Percentiles rank a stretch among this genome's conserved stretches.
Evolutionary conservation across 768 basidiomycete species (phyloP).

Genomic region (Tricholoma hemisulphureum): DNA sequence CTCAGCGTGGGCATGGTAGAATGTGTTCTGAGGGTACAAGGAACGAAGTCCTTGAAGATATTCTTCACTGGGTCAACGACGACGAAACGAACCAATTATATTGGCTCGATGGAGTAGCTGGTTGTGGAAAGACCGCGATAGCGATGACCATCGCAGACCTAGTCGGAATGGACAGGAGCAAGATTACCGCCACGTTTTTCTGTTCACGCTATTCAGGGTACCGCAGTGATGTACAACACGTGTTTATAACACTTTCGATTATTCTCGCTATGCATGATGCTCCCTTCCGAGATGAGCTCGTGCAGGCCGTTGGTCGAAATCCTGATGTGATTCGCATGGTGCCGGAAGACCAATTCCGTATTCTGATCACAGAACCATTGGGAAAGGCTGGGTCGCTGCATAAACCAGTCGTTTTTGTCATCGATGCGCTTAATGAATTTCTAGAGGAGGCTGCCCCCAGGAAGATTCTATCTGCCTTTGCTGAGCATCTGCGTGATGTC

Average conservation of each 20-base stretch:
- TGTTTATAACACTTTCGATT: slow-evolving; percentile 15
- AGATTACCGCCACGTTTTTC: slow-evolving; percentile 21
- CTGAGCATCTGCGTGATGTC: slow-evolving; percentile 10
- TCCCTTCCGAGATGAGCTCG: slow-evolving; percentile 8
- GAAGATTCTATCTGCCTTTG: slow-evolving; percentile 11
- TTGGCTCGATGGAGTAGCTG: slow-evolving; percentile 23
- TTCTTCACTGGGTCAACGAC: slow-evolving; percentile 13
- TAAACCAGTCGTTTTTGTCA: slow-evolving; percentile 15
- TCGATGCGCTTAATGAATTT: slow-evolving; percentile 25
- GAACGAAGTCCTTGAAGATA: slow-evolving; percentile 13
- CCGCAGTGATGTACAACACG: slow-evolving; percentile 11
- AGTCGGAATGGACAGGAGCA: slow-evolving; percentile 13
- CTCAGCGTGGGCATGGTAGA: slow-evolving; percentile 10
- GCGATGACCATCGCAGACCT: slow-evolving; percentile 14
- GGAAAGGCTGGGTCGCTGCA: slow-evolving; percentile 1
- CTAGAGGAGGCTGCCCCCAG: slow-evolving; percentile 7
- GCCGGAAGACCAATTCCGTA: slow-evolving; percentile 9
- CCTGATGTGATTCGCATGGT: slow-evolving; percentile 2
- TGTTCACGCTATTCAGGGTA: slow-evolving; percentile 15
- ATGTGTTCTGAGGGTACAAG: slow-evolving; percentile 14
- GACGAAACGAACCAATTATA: slow-evolving; percentile 10
- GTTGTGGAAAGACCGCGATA: slow-evolving; percentile 22
- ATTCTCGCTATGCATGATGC: slow-evolving; percentile 8
- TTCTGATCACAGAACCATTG: slow-evolving; percentile 15
- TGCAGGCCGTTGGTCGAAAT: slow-evolving; percentile 4